Evolutionary conservation across 129 eudicot species (phyloP).

Genomic region (Centrapalus pauciflorus): DNA sequence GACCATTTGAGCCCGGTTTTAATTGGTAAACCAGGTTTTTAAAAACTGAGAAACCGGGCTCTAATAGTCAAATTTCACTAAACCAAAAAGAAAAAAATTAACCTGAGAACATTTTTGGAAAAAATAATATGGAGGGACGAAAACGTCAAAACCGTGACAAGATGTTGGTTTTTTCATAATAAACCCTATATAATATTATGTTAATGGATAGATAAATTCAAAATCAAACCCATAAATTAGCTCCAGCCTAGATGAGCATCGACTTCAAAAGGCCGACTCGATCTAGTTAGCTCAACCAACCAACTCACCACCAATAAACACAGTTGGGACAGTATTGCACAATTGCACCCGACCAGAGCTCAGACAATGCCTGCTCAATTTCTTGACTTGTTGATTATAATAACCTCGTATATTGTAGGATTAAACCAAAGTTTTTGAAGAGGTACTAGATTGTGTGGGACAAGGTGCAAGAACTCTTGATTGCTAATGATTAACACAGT

Average conservation of each 20-base stretch:
- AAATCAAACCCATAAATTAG: conserved; percentile 68
- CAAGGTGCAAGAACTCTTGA: conserved; percentile 64
- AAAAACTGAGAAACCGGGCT: no score
- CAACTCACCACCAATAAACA: conserved; percentile 72
- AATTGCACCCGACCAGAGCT: no score
- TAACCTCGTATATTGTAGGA: conserved; percentile 70
- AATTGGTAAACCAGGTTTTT: no score
- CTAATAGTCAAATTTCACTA: no score
- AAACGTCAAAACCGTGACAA: no score
- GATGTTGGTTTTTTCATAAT: no score
- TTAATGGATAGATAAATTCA: no score
- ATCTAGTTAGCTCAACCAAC: conserved; percentile 78
- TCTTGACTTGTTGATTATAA: conserved; percentile 59
- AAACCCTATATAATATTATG: no score
- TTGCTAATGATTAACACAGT: conserved; percentile 83
- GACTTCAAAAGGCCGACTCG: conserved; percentile 42
- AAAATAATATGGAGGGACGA: no score
- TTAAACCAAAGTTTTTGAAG: conserved; percentile 56
- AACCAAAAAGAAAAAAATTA: no score
- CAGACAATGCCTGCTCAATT: conserved; percentile 54
- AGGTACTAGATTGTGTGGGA: conserved; percentile 64
- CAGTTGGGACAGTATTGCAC: conserved; percentile 57
- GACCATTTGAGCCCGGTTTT: no score
- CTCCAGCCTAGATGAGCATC: conserved; percentile 66
- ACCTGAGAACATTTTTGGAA: no score